Evolutionary conservation across 75 land plant genomes (phyloP).

Genomic region (Larix kaempferi): DNA sequence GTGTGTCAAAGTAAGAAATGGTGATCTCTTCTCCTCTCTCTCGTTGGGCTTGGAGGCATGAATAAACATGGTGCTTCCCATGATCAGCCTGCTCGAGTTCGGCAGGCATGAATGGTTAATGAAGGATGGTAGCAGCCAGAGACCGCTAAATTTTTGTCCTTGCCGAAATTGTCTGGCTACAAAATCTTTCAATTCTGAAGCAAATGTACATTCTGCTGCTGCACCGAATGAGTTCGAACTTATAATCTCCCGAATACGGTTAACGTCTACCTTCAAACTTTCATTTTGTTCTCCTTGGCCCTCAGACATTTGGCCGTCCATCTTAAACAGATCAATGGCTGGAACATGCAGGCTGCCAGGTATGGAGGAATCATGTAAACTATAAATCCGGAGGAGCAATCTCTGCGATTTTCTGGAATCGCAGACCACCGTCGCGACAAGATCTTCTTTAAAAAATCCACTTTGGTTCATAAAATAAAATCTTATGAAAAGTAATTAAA

Average conservation of each 20-base stretch:
- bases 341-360: neutral
- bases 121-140: too few relatives aligned
- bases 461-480: too few relatives aligned
- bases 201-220: neutral
- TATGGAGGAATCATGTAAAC: neutral
- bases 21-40: conserved; percentile 16
- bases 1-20: conserved; percentile 24
- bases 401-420: conserved; percentile 14
- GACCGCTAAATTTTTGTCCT: neutral
- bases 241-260: conserved; percentile 15
- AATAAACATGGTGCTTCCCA: conserved; percentile 11
- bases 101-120: too few relatives aligned
- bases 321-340: conserved; percentile 1
- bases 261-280: neutral
- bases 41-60: conserved; percentile 3
- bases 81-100: too few relatives aligned
- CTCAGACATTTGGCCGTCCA: too few relatives aligned
- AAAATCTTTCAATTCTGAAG: neutral
- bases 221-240: conserved; percentile 20
- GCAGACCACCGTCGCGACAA: too few relatives aligned
- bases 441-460: too few relatives aligned
- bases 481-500: too few relatives aligned
- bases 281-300: too few relatives aligned
- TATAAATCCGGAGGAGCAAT: conserved; percentile 13
- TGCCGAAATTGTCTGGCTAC: neutral